Conservation (phyloP, 169 alveolate genomes). For the Amoebophrya sp. region DNA sequence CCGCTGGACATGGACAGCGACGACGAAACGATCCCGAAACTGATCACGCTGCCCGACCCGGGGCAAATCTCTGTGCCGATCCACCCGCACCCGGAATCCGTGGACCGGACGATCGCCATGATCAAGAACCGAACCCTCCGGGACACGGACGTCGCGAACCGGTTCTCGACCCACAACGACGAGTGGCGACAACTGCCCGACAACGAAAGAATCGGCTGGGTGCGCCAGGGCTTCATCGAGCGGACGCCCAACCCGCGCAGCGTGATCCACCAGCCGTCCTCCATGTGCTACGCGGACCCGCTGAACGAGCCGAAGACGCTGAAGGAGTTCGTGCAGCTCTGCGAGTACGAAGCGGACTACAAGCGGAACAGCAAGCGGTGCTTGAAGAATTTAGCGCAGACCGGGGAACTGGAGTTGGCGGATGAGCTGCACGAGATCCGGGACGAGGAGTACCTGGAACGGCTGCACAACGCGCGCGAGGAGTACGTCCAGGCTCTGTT, state of each 20-base stretch:
- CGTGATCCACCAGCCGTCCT: not conserved
- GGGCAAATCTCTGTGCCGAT: not conserved
- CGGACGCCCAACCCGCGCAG: conserved; percentile 5
- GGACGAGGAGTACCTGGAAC: not conserved
- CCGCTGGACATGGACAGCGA: not conserved
- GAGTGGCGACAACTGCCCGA: conserved; percentile 16
- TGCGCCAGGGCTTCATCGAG: conserved; percentile 22
- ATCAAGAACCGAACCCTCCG: not conserved
- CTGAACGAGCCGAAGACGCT: not conserved
- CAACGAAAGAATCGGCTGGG: conserved; percentile 8
- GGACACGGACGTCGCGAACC: not conserved
- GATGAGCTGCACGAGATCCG: not conserved
- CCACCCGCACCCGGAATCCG: conserved; percentile 1
- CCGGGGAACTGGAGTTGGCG: not conserved
- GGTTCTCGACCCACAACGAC: not conserved
- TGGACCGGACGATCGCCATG: not conserved
- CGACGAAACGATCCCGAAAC: not conserved
- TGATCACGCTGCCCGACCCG: not conserved
- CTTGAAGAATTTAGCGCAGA: not conserved
- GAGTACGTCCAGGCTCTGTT: not conserved
- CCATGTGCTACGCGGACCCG: conserved; percentile 8
- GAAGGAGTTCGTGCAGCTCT: not conserved
- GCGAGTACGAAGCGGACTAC: not conserved
- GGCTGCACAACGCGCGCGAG: not conserved
- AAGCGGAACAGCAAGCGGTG: not conserved